phyloP scores from a whole-genome alignment of 441 rosid species.

The Kokia cookei region DNA sequence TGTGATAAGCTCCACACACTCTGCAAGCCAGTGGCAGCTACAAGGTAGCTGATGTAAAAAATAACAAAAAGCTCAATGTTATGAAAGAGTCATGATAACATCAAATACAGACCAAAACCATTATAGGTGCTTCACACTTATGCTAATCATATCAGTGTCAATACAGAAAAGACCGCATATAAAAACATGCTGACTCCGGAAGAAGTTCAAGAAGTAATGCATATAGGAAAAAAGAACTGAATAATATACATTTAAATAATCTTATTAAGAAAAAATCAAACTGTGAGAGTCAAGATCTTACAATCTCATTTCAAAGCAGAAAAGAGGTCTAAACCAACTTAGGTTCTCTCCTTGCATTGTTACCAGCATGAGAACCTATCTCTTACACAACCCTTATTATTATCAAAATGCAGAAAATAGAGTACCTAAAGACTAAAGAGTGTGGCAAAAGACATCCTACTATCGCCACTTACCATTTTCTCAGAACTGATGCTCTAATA shows the following conservation, averaged over 20 bases:
- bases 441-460: neutral
- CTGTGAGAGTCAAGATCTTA: neutral
- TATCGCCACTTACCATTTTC: neutral
- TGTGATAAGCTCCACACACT: conserved; percentile 60
- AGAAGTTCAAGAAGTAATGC: neutral
- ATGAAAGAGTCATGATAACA: conserved; percentile 1
- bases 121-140: neutral
- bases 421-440: neutral
- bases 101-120: neutral
- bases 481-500: neutral
- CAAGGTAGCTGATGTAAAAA: conserved; percentile 59
- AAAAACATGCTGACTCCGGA: neutral
- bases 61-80: conserved; percentile 14
- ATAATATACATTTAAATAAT: neutral
- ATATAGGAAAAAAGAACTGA: neutral
- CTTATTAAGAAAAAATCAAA: neutral
- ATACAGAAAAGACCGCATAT: neutral
- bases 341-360: neutral
- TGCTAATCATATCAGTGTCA: neutral
- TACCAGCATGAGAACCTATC: neutral
- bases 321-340: neutral
- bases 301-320: neutral
- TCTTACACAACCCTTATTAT: neutral
- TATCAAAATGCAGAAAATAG: neutral
- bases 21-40: conserved; percentile 76